These are phyloP conservation scores for Alternaria consortialis DNA, from an alignment of 2,329 filamentous ascomycete genomes.

Conservation along the genomic window DNA sequence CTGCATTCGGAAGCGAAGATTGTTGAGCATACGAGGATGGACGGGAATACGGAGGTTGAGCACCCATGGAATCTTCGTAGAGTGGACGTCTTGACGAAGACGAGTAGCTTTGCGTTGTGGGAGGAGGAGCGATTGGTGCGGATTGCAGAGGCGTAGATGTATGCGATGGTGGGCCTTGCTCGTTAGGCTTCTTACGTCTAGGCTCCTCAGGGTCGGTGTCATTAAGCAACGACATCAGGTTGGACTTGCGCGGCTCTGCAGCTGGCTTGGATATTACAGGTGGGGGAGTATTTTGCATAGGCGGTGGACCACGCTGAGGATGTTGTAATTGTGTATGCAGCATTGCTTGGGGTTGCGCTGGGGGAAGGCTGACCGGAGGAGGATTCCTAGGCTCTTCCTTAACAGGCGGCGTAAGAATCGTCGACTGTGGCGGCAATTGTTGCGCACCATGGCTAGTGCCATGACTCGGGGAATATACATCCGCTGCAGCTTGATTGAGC, in stretches of 20 bases:
- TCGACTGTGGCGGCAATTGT: constrained; percentile 35
- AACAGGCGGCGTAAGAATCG: constrained; percentile 42
- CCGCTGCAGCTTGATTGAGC: constrained; percentile 31
- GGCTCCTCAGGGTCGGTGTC: constrained; percentile 50
- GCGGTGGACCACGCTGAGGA: constrained; percentile 30
- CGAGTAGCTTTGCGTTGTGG: constrained; percentile 30
- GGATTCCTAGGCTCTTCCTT: constrained; percentile 47
- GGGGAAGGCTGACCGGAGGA: constrained; percentile 29
- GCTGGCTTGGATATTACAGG: constrained; percentile 38
- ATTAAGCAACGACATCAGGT: constrained; percentile 51
- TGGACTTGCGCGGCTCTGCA: constrained; percentile 48
- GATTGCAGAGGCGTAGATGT: constrained; percentile 48
- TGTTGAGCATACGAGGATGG: constrained; percentile 39
- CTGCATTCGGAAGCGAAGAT: constrained; percentile 29
- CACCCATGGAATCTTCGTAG: constrained; percentile 34
- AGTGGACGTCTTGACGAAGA: constrained; percentile 36
- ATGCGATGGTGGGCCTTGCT: constrained; percentile 46
- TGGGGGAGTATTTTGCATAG: constrained; percentile 28
- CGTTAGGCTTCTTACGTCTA: constrained; percentile 44
- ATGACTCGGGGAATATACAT: constrained; percentile 32
- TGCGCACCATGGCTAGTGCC: constrained; percentile 27
- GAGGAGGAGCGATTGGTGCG: constrained; percentile 42
- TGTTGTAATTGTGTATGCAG: constrained; percentile 35
- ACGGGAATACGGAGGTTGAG: constrained; percentile 39
- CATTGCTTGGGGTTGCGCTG: constrained; percentile 31